phyloP scores from a whole-genome alignment of 2,329 filamentous ascomycete species.

The Fusarium sp. region DNA sequence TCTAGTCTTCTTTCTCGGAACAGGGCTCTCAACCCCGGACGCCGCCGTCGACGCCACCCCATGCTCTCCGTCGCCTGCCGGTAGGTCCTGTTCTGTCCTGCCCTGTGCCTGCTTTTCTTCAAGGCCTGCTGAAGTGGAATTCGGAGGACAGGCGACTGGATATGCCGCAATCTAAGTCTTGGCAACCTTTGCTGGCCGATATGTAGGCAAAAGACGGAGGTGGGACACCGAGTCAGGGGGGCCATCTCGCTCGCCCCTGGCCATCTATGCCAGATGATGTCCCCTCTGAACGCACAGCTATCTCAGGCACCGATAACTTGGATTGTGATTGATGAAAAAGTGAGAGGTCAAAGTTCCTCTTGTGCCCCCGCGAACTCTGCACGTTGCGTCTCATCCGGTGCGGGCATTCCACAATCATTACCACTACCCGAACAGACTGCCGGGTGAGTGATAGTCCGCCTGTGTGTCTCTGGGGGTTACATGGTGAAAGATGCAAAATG shows the following conservation, averaged over 20 bases:
- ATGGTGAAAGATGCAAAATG: background rate
- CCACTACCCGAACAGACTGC: background rate
- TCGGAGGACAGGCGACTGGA: background rate
- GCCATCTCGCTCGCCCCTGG: background rate
- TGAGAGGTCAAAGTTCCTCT: background rate
- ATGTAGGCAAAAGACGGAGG: background rate
- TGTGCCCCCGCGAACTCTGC: background rate
- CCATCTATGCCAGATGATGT: background rate
- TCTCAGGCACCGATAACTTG: slow-evolving; percentile 1
- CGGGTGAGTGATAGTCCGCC: background rate
- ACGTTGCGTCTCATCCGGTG: slow-evolving; percentile 1
- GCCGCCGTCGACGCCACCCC: background rate
- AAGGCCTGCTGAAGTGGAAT: background rate
- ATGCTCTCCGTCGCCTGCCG: background rate
- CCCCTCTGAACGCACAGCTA: background rate
- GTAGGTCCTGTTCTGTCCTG: background rate
- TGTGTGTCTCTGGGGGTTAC: background rate
- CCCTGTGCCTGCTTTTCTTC: background rate
- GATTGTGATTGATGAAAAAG: slow-evolving; percentile 6
- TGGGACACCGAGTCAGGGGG: background rate
- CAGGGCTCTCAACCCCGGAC: slow-evolving; percentile 1
- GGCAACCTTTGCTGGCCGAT: background rate
- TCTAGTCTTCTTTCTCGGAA: background rate
- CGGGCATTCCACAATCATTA: background rate
- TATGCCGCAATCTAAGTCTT: background rate